Evolutionary conservation across 108 stramenopile species (phyloP), one percentile per base, ranked within the genome.

Genomic region (Skeletonema costatum): DNA sequence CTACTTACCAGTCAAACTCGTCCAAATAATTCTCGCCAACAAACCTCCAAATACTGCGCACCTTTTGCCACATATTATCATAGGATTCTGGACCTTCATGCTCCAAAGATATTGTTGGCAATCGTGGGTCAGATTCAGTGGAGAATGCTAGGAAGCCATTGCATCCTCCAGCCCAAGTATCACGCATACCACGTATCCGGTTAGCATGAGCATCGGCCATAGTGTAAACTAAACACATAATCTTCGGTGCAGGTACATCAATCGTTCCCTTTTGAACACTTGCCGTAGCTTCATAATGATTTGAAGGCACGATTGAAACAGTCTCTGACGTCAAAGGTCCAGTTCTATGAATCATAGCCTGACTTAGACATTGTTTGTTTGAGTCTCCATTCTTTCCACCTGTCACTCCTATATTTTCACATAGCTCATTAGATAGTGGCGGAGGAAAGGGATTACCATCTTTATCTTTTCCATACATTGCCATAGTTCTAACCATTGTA

Each of bases 111-210:
- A 93, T 76, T 17, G 87, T 74, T 19, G 85, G 85, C 13, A 90
- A 60, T 29, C 85, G 73, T 29, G 78, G 78, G 73, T 84, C 79
- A 5, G 91, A 91, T 67, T 73, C 77, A 9, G 86, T 94, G 25
- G 89, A 90, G 58, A 92, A 91, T 4, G 94, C 96, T 44, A 97
- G 82, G 77, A 96, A 98, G 14, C 97, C 97, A 85, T 98, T 96
- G 76, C 97, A 98, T 69, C 82, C 76, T 44, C 81, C 77, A 11
- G 84, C 89, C 89, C 89, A 90, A 3, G 89, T 90, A 8, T 90
- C 87, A 8, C 80, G 72, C 75, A 90, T 87, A 21, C 76, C 87
- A 13, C 74, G 75, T 39, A 86, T 82, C 50, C 91, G 89, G 68
- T 90, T 90, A 39, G 76, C 72, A 39, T 86, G 87, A 2, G 81